Conservation (phyloP, 1,284 basidiomycete genomes). For the Rhizoctonia solani region DNA sequence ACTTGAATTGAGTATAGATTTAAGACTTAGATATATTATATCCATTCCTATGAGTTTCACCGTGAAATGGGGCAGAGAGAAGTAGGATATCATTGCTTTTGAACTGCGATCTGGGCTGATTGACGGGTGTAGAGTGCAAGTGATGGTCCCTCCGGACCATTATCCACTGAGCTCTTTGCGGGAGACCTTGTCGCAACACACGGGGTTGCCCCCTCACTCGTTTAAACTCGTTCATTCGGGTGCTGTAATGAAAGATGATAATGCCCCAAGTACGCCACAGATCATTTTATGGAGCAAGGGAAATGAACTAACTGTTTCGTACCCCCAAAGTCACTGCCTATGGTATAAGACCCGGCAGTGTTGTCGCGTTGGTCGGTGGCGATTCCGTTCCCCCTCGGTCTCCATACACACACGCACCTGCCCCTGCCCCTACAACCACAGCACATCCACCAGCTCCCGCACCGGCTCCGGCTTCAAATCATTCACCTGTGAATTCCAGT, state of each 20-base stretch:
- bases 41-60: constrained; percentile 60
- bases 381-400: constrained; percentile 10
- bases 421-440: constrained; percentile 1
- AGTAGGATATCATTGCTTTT: constrained; percentile 43
- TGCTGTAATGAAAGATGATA: constrained; percentile 78
- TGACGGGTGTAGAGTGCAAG: constrained; percentile 51
- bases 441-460: constrained; percentile 11
- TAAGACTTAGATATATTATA: no score
- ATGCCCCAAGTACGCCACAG: constrained; percentile 50
- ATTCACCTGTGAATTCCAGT: constrained; percentile 6
- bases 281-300: background rate
- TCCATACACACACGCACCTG: background rate
- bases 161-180: constrained; percentile 61
- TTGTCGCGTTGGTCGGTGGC: constrained; percentile 22
- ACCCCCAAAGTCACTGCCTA: constrained; percentile 10
- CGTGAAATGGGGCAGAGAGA: constrained; percentile 68
- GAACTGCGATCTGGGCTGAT: constrained; percentile 16
- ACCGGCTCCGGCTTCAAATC: constrained; percentile 1
- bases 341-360: constrained; percentile 23
- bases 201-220: constrained; percentile 60
- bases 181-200: constrained; percentile 62
- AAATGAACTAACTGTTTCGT: background rate
- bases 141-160: constrained; percentile 60
- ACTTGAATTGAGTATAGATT: background rate
- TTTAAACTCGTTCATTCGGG: constrained; percentile 81